Conservation (phyloP, 1,284 basidiomycete species). For the Marasmius oreades region DNA sequence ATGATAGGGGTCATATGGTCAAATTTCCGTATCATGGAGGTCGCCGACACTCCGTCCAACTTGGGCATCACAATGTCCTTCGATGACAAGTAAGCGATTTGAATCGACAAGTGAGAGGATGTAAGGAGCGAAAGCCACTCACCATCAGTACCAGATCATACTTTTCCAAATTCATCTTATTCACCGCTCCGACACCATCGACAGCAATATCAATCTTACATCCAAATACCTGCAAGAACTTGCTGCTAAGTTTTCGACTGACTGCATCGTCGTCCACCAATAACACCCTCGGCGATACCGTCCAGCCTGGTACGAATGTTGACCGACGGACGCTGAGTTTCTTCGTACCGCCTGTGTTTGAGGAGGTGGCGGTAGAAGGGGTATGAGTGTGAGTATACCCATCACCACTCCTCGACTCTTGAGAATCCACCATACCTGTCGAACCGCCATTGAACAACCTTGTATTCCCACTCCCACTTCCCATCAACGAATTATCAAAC, state of each 20-base stretch:
- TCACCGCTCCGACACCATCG: constrained; percentile 90
- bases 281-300: constrained; percentile 81
- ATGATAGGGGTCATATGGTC: constrained; percentile 95
- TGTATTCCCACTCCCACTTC: constrained; percentile 10
- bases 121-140: constrained; percentile 24
- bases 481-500: constrained; percentile 33
- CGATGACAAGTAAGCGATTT: constrained; percentile 4
- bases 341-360: constrained; percentile 15
- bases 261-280: constrained; percentile 96
- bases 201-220: constrained; percentile 94
- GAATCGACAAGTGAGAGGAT: constrained; percentile 6
- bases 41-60: constrained; percentile 87
- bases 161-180: constrained; percentile 94
- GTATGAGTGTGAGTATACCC: constrained; percentile 1
- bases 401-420: constrained; percentile 20
- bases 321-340: constrained; percentile 66
- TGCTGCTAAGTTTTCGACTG: constrained; percentile 82
- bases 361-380: constrained; percentile 2
- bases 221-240: constrained; percentile 94
- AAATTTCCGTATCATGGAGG: constrained; percentile 90
- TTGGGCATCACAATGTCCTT: constrained; percentile 96
- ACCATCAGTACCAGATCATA: constrained; percentile 96
- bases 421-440: constrained; percentile 18
- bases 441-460: constrained; percentile 19
- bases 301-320: constrained; percentile 87